Evolutionary conservation across 2,329 filamentous ascomycete genomes (phyloP).

Genomic region (Cladobotryum protrusum): DNA sequence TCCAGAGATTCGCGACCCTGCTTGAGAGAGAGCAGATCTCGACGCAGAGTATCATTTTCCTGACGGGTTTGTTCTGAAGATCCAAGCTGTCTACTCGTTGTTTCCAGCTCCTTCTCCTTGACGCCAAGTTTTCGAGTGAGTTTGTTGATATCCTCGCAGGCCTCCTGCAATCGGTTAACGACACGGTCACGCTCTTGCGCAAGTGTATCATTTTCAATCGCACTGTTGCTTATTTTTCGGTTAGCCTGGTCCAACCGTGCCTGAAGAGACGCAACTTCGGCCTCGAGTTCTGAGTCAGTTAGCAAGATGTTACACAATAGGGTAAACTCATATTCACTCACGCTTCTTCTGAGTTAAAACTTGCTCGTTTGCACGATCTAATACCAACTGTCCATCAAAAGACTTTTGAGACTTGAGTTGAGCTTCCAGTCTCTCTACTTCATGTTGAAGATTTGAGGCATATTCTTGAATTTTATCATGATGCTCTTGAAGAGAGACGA

Average conservation of each 20-base stretch:
- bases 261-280: slow-evolving; percentile 54
- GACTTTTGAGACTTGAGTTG: slow-evolving; percentile 42
- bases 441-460: slow-evolving; percentile 46
- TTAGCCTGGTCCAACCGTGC: slow-evolving; percentile 56
- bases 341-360: slow-evolving; percentile 48
- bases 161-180: slow-evolving; percentile 54
- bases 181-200: slow-evolving; percentile 60
- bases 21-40: slow-evolving; percentile 36
- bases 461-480: slow-evolving; percentile 50
- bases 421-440: slow-evolving; percentile 44
- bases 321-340: slow-evolving; percentile 31
- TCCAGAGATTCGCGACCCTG: slow-evolving; percentile 31
- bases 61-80: slow-evolving; percentile 33
- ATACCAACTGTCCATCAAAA: slow-evolving; percentile 35
- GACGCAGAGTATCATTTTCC: slow-evolving; percentile 33
- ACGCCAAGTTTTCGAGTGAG: slow-evolving; percentile 37
- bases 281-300: slow-evolving; percentile 44
- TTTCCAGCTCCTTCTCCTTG: slow-evolving; percentile 37
- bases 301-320: slow-evolving; percentile 6
- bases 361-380: slow-evolving; percentile 39
- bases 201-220: slow-evolving; percentile 57
- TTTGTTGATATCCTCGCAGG: slow-evolving; percentile 51
- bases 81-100: slow-evolving; percentile 36
- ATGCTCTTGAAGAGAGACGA: slow-evolving; percentile 49
- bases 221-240: slow-evolving; percentile 54